phyloP scores from a whole-genome alignment of 2,329 filamentous ascomycete genomes.

The Huntiella abstrusa region DNA sequence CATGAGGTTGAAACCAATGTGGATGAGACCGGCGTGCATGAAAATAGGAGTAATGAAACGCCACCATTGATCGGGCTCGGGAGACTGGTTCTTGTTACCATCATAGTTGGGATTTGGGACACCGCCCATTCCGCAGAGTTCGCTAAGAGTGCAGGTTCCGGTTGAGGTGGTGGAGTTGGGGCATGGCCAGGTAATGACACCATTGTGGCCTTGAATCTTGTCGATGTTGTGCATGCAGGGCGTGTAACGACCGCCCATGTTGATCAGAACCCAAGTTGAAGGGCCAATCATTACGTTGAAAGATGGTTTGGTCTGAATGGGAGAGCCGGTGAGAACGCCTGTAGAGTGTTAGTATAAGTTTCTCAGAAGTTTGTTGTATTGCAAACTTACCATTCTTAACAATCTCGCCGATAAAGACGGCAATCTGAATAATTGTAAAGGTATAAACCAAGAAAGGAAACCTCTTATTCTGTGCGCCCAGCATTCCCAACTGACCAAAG shows the following conservation, averaged over 20 bases:
- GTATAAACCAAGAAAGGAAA: conserved; percentile 70
- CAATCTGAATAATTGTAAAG: conserved; percentile 57
- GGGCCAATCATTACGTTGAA: conserved; percentile 98
- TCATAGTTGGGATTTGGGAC: conserved; percentile 50
- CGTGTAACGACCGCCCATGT: conserved; percentile 84
- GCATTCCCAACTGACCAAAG: conserved; percentile 41
- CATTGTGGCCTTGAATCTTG: conserved; percentile 36
- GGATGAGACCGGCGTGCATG: conserved; percentile 79
- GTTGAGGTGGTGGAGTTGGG: conserved; percentile 54
- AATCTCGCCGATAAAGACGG: conserved; percentile 77
- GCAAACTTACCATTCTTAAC: conserved; percentile 54
- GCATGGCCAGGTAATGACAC: conserved; percentile 49
- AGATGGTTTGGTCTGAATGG: conserved; percentile 59
- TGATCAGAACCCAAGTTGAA: conserved; percentile 75
- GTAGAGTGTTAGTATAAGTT: conserved; percentile 10
- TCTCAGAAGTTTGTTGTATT: background rate
- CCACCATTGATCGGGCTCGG: conserved; percentile 83
- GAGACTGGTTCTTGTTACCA: conserved; percentile 26
- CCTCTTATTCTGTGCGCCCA: conserved; percentile 33
- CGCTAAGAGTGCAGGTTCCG: conserved; percentile 48
- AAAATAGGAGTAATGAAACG: conserved; percentile 94
- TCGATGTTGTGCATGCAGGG: conserved; percentile 84
- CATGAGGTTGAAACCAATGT: conserved; percentile 90
- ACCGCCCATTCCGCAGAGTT: conserved; percentile 69
- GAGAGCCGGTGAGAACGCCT: conserved; percentile 60